Evolutionary conservation across 805 yeast species (phyloP).

Genomic region (Yamadazyma sp.): DNA sequence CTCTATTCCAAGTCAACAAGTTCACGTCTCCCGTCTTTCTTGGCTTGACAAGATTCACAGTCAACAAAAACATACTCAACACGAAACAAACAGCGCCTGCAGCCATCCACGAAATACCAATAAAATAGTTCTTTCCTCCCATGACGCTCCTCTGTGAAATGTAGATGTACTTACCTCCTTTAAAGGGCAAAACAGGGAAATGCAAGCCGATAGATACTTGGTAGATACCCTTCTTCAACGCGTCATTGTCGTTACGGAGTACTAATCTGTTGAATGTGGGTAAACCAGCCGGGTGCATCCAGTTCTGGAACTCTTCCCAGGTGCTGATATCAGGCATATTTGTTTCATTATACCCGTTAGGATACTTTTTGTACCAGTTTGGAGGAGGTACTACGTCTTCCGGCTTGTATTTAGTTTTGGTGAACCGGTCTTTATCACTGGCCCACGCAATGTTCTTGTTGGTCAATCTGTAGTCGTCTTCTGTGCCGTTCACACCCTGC

Average conservation of each 20-base stretch:
- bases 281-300: constrained; percentile 47
- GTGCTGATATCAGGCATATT: constrained; percentile 45
- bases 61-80: constrained; percentile 51
- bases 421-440: constrained; percentile 37
- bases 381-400: constrained; percentile 45
- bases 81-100: constrained; percentile 70
- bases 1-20: constrained; percentile 71
- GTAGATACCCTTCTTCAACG: constrained; percentile 57
- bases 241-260: constrained; percentile 58
- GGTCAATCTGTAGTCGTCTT: constrained; percentile 32
- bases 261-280: constrained; percentile 50
- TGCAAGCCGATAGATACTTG: constrained; percentile 68
- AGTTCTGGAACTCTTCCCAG: constrained; percentile 47
- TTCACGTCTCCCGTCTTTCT: constrained; percentile 72
- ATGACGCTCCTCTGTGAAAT: constrained; percentile 68
- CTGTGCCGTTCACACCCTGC: constrained; percentile 37
- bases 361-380: constrained; percentile 44
- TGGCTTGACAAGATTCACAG: constrained; percentile 60
- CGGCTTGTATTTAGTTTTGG: constrained; percentile 39
- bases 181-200: constrained; percentile 71
- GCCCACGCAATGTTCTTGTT: constrained; percentile 44
- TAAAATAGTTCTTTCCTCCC: constrained; percentile 74
- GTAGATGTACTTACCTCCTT: constrained; percentile 67
- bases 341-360: constrained; percentile 42
- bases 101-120: constrained; percentile 73